A percentile compares a stretch with the other conserved stretches of the same genome.
Conservation (phyloP, 495 filamentous ascomycete species). For the Talaromyces trachyspermus region DNA sequence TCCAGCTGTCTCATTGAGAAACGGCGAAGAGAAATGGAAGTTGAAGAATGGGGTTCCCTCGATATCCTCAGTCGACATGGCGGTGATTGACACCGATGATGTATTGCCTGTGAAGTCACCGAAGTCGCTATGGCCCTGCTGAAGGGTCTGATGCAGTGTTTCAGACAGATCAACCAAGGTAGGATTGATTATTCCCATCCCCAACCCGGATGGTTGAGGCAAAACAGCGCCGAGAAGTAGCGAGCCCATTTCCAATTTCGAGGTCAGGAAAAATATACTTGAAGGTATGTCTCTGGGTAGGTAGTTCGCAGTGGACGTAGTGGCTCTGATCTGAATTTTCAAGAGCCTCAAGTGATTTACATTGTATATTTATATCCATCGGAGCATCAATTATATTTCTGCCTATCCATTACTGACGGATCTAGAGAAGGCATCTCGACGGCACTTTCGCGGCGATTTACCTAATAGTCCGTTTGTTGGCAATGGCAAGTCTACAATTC, state of each 20-base stretch:
- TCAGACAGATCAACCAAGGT: not conserved
- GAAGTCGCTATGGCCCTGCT: not conserved
- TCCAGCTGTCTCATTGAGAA: constrained; percentile 14
- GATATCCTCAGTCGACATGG: constrained; percentile 3
- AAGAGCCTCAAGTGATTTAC: too few relatives aligned
- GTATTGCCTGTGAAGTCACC: not conserved
- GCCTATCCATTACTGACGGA: too few relatives aligned
- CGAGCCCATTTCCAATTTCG: not conserved
- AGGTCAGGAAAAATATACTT: too few relatives aligned
- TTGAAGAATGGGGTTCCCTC: not conserved
- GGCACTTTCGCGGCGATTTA: too few relatives aligned
- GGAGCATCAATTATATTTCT: too few relatives aligned
- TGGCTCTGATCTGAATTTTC: too few relatives aligned
- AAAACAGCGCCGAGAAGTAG: constrained; percentile 1
- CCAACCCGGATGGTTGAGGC: not conserved
- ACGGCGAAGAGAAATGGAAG: not conserved
- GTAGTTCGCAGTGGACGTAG: too few relatives aligned
- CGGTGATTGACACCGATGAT: constrained; percentile 18
- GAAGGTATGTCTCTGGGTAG: too few relatives aligned
- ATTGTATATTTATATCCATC: too few relatives aligned
- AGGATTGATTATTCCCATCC: not conserved
- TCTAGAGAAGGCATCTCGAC: too few relatives aligned
- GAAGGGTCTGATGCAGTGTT: not conserved
- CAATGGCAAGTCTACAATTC: too few relatives aligned
- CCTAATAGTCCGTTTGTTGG: too few relatives aligned